Evolutionary conservation across 2,329 filamentous ascomycete species (phyloP), one percentile per base, ranked within the genome.

Genomic region (Keithomyces neogunnii): DNA sequence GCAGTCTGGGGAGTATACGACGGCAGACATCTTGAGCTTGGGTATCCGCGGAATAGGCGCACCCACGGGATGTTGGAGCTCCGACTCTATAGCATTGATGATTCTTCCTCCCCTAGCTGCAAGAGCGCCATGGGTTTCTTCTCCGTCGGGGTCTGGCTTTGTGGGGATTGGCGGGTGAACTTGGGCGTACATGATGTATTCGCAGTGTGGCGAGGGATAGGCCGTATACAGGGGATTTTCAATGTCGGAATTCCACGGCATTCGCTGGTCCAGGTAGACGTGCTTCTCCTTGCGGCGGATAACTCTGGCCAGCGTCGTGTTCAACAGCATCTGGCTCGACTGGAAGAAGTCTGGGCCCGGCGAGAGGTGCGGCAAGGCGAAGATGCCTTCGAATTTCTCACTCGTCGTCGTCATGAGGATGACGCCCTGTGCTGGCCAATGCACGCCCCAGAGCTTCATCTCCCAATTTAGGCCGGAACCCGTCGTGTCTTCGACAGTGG

Each of bases 311-410:
- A 96, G 72, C 0, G 88, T 91, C 56, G 78, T 74, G 60, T 92
- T 88, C 36, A 97, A 73, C 13, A 95, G 71, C 48, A 73, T 72
- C 62, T 85, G 66, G 70, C 82, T 75, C 54, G 78, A 75, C 62
- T 70, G 65, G 64, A 81, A 82, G 62, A 77, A 82, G 47, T 80
- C 73, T 3, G 71, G 63, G 26, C 72, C 67, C 0, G 88, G 78
- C 1, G 87, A 76, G 48, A 99, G 77, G 66, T 97, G 90, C 30
- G 93, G 91, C 45, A 97, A 72, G 2, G 85, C 87, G 65, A 95
- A 95, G 51, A 97, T 85, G 43, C 93, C 91, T n/a, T 86, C 82
- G 62, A 93, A 93, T 72, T 95, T 96, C 63, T 96, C 88, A 66
- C 90, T 96, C 46, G 90, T 92, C 1, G 92, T 96, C 2, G 86